Percentiles rank a stretch among this genome's conserved stretches.
phyloP scores from a whole-genome alignment of 768 basidiomycete genomes.

The Kwoniella sp. region DNA sequence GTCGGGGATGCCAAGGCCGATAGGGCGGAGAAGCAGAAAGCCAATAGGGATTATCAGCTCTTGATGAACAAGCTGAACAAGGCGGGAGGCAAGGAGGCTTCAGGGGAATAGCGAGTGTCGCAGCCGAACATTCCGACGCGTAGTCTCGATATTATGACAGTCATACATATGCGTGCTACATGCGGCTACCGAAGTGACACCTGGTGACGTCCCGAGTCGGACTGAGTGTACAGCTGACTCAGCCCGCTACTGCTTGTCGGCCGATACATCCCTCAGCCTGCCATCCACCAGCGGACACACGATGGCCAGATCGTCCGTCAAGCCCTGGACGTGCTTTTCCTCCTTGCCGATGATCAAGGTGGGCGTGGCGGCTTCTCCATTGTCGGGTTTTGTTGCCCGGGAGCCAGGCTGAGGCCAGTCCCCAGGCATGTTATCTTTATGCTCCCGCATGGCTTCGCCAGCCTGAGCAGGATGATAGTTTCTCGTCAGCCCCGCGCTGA shows the following conservation, averaged over 20 bases:
- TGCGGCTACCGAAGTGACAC: not conserved
- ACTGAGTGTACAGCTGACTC: too few relatives aligned
- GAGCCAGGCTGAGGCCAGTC: not conserved
- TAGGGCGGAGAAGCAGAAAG: constrained; percentile 30
- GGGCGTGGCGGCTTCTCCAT: not conserved
- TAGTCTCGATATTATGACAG: not conserved
- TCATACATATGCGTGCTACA: not conserved
- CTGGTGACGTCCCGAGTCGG: not conserved
- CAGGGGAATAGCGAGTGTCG: constrained; percentile 1
- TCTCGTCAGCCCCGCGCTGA: not conserved
- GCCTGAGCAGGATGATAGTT: not conserved
- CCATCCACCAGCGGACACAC: constrained; percentile 66
- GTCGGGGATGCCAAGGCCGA: constrained; percentile 9
- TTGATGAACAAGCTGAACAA: constrained; percentile 39
- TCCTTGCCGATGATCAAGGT: constrained; percentile 4
- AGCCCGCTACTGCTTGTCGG: constrained; percentile 3
- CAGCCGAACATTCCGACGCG: too few relatives aligned
- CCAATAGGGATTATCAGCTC: constrained; percentile 35
- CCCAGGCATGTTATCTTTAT: constrained; percentile 8
- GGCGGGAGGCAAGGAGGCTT: constrained; percentile 6
- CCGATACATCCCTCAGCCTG: constrained; percentile 58
- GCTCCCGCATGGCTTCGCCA: constrained; percentile 15
- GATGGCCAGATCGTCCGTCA: constrained; percentile 57
- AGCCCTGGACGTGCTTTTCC: constrained; percentile 33
- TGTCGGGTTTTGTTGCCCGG: too few relatives aligned